Evolutionary conservation across 1,139 yeast species (phyloP), one percentile per base, ranked within the genome.

Genomic region (Blastobotrys malaysiensis): DNA sequence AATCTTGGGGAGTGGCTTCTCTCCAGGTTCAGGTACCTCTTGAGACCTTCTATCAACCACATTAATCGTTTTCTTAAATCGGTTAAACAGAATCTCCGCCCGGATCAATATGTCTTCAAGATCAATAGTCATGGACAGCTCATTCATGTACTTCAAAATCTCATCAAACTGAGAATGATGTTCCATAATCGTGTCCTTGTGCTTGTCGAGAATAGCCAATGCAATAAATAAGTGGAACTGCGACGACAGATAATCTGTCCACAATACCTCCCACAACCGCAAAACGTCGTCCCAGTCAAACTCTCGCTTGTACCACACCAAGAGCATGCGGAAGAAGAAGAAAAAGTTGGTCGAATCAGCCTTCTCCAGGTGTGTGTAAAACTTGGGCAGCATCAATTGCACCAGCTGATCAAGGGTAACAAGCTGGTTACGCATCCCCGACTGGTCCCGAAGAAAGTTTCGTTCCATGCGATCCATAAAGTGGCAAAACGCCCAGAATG

Each of bases 391-490:
- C 95, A 91, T 87, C 59, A 93, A 82, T 63, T 88, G 96, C 14
- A 88, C 86, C 47, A 93, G 73, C 61, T 89, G 93, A 61, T 88
- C 89, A 59, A 93, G 75, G 0, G 95, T 82, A 24, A 82, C 72
- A 86, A 95, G 83, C 71, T 93, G 99, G 52, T 81, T 81, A 63
- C 89, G 85, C 87, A 93, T 93, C 0, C 99, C 99, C 46, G 88
- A 80, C 69, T 91, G 96, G 67, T 90, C 97, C 53, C 96, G 79
- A 31, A 91, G 75, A 68, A 91, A 93, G 70, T 93, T 95, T 55
- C 98, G 77, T 69, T 93, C 97, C 98, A 93, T 90, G 55, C 95
- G 76, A 51, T 88, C 90, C 99, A 95, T 93, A 63, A 89, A 88
- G 49, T 84, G 81, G 18, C 82, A 77, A 73, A 93, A 93, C 16